A percentile compares a stretch with the other conserved stretches of the same genome.
Conservation (phyloP, 176 grass and related monocot species). For the Olyra latifolia region DNA sequence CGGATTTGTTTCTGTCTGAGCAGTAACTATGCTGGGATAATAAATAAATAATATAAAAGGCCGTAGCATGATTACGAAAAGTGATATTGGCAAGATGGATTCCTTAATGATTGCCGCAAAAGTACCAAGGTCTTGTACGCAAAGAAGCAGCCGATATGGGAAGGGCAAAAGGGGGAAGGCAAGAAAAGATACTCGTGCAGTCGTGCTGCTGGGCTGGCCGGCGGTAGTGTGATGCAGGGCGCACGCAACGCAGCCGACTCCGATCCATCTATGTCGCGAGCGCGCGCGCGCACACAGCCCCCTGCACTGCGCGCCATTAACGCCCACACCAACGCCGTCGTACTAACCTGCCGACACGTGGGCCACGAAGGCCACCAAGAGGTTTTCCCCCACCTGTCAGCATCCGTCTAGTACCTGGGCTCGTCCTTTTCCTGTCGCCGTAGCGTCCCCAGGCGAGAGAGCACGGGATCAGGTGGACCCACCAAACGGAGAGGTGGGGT, state of each 20-base stretch:
- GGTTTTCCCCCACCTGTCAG: not conserved
- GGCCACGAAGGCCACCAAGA: fast-evolving
- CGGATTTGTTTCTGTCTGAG: not conserved
- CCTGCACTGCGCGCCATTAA: too few species aligned
- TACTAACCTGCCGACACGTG: too few species aligned
- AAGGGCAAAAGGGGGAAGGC: not conserved
- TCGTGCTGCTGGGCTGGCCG: not conserved
- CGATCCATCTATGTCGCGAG: too few species aligned
- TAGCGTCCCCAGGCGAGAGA: not conserved
- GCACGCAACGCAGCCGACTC: too few species aligned
- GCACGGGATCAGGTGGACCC: not conserved
- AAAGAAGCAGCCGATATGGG: slow-evolving; percentile 3
- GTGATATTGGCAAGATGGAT: not conserved
- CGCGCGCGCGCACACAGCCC: too few species aligned
- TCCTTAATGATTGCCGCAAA: slow-evolving; percentile 23
- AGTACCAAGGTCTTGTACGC: slow-evolving; percentile 15
- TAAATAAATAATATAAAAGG: not conserved
- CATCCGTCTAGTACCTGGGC: fast-evolving
- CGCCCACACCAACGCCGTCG: too few species aligned
- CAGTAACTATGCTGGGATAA: not conserved
- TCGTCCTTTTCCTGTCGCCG: too few species aligned
- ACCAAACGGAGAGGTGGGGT: not conserved
- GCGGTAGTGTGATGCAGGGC: not conserved
- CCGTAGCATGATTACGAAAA: not conserved
- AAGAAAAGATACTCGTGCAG: not conserved